Evolutionary conservation across 2,329 filamentous ascomycete genomes (phyloP).

Genomic region (Seiridium unicorne): DNA sequence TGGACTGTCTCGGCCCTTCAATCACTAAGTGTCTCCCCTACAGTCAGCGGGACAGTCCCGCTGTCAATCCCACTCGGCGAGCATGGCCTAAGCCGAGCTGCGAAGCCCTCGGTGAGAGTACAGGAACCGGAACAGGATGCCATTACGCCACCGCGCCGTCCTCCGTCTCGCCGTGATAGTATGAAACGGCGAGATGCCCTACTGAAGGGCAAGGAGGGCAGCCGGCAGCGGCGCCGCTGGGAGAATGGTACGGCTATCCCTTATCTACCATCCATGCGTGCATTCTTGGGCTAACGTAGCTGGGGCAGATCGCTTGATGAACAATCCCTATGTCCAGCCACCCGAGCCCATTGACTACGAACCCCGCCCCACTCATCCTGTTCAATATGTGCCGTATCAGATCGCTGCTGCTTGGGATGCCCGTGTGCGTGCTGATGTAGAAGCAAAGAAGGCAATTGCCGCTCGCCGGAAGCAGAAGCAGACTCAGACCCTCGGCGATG

Average conservation of each 20-base stretch:
- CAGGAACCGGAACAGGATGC: constrained; percentile 22
- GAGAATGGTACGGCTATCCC: constrained; percentile 72
- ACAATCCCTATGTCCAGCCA: constrained; percentile 82
- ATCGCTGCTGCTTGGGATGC: constrained; percentile 57
- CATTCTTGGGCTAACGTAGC: neutral
- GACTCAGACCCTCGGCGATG: constrained; percentile 34
- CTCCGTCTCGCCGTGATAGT: constrained; percentile 52
- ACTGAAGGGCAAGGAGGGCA: constrained; percentile 88
- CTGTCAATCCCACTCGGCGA: constrained; percentile 78
- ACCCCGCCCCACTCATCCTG: constrained; percentile 75
- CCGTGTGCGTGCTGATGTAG: constrained; percentile 44
- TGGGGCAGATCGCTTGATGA: constrained; percentile 71
- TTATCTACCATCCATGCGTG: neutral
- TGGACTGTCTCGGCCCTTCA: constrained; percentile 63
- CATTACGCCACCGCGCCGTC: constrained; percentile 38
- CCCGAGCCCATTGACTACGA: constrained; percentile 82
- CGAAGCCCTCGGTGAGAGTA: constrained; percentile 25
- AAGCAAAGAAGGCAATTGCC: constrained; percentile 41
- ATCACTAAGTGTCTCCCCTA: constrained; percentile 52
- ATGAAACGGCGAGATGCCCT: constrained; percentile 67
- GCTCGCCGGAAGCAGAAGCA: constrained; percentile 43
- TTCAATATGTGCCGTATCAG: constrained; percentile 81
- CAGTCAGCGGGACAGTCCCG: constrained; percentile 58
- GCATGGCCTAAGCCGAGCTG: constrained; percentile 15
- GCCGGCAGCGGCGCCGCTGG: constrained; percentile 81